phyloP scores from a whole-genome alignment of 2,329 filamentous ascomycete genomes.

The Monilinia fructigena region DNA sequence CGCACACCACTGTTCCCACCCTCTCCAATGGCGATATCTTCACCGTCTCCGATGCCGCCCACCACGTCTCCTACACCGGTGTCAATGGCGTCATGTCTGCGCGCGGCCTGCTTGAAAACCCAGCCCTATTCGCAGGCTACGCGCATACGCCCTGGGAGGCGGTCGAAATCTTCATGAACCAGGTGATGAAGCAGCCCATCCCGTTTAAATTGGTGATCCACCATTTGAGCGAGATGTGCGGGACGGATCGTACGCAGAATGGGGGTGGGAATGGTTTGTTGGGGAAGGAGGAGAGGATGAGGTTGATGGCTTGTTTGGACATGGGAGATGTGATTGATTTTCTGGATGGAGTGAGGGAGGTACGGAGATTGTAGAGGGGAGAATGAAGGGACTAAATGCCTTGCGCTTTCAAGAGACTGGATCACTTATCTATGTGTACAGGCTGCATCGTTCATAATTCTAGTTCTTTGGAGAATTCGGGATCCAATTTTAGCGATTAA shows the following conservation, averaged over 20 bases:
- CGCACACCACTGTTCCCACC: conserved; percentile 55
- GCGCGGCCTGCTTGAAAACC: conserved; percentile 65
- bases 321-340: conserved; percentile 62
- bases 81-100: conserved; percentile 68
- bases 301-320: conserved; percentile 50
- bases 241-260: conserved; percentile 55
- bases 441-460: too few relatives aligned
- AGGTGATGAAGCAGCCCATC: conserved; percentile 56
- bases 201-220: conserved; percentile 64
- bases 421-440: too few relatives aligned
- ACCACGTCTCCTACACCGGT: conserved; percentile 43
- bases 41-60: conserved; percentile 43
- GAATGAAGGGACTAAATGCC: rapidly evolving
- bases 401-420: too few relatives aligned
- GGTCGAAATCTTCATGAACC: conserved; percentile 61
- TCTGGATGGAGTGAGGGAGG: conserved; percentile 51
- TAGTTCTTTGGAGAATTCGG: too few relatives aligned
- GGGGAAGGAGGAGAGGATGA: conserved; percentile 54
- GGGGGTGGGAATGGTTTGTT: conserved; percentile 49
- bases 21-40: conserved; percentile 71
- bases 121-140: conserved; percentile 57
- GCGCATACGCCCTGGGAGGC: conserved; percentile 60
- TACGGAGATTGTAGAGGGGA: not conserved
- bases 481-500: too few relatives aligned
- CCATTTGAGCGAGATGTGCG: conserved; percentile 66